Evolutionary conservation across 169 alveolate genomes (phyloP), one percentile per base, ranked within the genome.

Genomic region (Eimeria tenella): DNA sequence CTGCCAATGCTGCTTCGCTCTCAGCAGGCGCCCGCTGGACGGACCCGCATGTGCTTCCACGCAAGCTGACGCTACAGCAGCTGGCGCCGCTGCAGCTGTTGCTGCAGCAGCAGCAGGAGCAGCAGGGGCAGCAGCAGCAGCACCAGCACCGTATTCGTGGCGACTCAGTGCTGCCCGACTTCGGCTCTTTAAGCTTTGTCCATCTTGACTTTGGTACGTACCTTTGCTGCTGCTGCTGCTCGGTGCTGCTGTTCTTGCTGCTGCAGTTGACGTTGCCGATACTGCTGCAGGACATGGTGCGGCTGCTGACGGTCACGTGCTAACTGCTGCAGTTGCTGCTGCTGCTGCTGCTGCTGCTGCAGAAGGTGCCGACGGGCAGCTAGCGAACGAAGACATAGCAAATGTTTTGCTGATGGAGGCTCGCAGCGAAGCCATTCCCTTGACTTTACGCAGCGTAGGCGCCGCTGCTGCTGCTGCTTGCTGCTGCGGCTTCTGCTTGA

Each of bases 291-390:
- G 1, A 23, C 77, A 23, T 68, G 19, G 49, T 68, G 77, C 77
- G 11, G 77, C 31, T 17, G 77, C 77, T 13, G n/a, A 13, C 31
- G 9, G n/a, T n/a, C 11, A 5, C 31, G 1, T 11, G 49, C 77
- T 0, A 3, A 11, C n/a, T 68, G 77, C 77, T 68, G 77, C n/a
- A 10, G n/a, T 23, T 68, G 77, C 31, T 68, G 77, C 86, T 71
- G 82, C 82, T 71, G 82, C 82, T 75, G 86, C 63, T 5, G 63
- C 63, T 75, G 86, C 31, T 49, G 60, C 23, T 75, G 86, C 60
- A 68, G 77, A 68, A n/a, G 86, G 86, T 7, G 86, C 86, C 5
- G 86, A 75, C 23, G 86, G 86, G 65, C 86, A 49, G 60, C 42
- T 75, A 42, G 86, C 17, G 21, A 75, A 75, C 52, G 86, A 75